Evolutionary conservation across 306 rosid genomes (phyloP).

Genomic region (Vigna mungo): DNA sequence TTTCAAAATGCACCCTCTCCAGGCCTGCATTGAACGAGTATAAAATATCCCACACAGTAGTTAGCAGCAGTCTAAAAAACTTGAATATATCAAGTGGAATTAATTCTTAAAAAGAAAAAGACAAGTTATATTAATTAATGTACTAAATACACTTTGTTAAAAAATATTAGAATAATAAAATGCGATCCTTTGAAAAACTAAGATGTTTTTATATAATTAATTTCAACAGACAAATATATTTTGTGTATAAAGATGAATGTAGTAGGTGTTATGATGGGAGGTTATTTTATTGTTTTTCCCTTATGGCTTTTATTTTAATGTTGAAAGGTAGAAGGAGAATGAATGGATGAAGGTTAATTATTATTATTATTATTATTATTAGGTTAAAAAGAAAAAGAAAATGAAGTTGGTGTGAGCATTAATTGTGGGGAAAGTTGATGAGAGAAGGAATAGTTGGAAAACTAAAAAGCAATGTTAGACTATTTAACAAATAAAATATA

Average conservation of each 20-base stretch:
- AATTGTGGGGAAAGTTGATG: constrained; percentile 22
- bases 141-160: too few species aligned
- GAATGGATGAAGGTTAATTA: not conserved
- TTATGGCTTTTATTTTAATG: too few species aligned
- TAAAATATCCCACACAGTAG: not conserved
- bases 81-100: not conserved
- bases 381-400: constrained; percentile 1
- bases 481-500: too few species aligned
- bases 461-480: too few species aligned
- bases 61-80: not conserved
- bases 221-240: too few species aligned
- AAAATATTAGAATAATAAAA: too few species aligned
- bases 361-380: constrained; percentile 12
- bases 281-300: too few species aligned
- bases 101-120: not conserved
- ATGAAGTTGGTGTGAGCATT: constrained; percentile 28
- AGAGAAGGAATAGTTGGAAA: not conserved
- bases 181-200: too few species aligned
- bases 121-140: too few species aligned
- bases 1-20: not conserved
- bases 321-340: too few species aligned
- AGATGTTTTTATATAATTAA: too few species aligned
- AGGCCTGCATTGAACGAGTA: not conserved
- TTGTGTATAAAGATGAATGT: not conserved
- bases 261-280: not conserved